A percentile compares a stretch with the other conserved stretches of the same genome.
Conservation (phyloP, 2,329 filamentous ascomycete species). For the Seiridium unicorne region DNA sequence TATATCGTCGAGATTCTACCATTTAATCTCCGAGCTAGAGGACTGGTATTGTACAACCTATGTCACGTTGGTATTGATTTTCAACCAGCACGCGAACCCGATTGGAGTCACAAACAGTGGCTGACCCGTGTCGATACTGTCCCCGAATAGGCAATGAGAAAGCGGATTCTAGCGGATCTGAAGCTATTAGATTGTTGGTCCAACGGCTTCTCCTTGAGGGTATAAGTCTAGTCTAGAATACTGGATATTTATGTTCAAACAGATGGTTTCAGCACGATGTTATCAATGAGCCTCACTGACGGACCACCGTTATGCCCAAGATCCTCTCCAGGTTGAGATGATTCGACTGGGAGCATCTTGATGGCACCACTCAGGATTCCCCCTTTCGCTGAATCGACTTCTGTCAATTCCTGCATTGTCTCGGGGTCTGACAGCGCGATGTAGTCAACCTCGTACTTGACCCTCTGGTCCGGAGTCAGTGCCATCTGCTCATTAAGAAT, state of each 20-base stretch:
- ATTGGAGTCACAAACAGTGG: constrained; percentile 18
- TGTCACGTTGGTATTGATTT: constrained; percentile 27
- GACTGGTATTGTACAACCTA: constrained; percentile 14
- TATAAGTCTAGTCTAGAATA: constrained; percentile 13
- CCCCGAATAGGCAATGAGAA: background rate
- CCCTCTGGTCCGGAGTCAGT: constrained; percentile 59
- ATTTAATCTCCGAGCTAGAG: constrained; percentile 23
- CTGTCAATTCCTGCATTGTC: constrained; percentile 74
- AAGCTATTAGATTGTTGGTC: no score
- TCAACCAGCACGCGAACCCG: constrained; percentile 23
- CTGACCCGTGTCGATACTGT: constrained; percentile 8
- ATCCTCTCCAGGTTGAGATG: constrained; percentile 68
- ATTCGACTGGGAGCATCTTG: constrained; percentile 82
- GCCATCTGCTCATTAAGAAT: constrained; percentile 60
- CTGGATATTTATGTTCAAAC: background rate
- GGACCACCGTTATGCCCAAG: constrained; percentile 71
- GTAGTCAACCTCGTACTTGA: constrained; percentile 83
- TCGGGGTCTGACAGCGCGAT: constrained; percentile 86
- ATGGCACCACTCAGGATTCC: constrained; percentile 88
- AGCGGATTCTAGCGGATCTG: no score
- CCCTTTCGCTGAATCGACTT: constrained; percentile 67
- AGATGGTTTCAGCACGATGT: constrained; percentile 67
- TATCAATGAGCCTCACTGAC: constrained; percentile 87
- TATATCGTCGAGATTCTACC: constrained; percentile 34
- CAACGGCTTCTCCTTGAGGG: background rate